These are phyloP conservation scores for Apiotrichum gracile DNA, from an alignment of 1,284 basidiomycete species.

Conservation along the genomic window DNA sequence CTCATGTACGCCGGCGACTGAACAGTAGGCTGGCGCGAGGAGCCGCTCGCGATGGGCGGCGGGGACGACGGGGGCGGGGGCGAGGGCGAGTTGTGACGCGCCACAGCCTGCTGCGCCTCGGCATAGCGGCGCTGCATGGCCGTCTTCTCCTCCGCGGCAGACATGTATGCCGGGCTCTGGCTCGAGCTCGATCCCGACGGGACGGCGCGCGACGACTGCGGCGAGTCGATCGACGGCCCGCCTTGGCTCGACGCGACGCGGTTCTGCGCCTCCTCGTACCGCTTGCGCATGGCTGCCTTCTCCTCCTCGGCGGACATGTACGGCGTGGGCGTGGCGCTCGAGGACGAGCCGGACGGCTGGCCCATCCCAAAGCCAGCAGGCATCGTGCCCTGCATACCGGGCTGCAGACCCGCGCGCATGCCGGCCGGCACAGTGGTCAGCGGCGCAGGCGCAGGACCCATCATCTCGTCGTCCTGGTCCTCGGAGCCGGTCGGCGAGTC, in stretches of 20 bases:
- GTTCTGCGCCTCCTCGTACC: constrained; percentile 51
- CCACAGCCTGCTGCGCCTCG: constrained; percentile 14
- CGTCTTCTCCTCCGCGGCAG: constrained; percentile 33
- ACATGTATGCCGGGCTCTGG: constrained; percentile 4
- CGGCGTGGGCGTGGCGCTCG: background rate
- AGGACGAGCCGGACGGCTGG: background rate
- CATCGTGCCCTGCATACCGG: background rate
- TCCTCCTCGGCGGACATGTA: constrained; percentile 17
- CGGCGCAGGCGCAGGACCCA: background rate
- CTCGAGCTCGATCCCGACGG: background rate
- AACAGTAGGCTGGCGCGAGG: background rate
- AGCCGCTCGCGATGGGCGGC: background rate
- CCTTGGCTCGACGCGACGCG: constrained; percentile 2
- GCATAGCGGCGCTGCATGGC: constrained; percentile 29
- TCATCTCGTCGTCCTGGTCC: background rate
- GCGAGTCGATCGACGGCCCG: background rate
- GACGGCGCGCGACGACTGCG: background rate
- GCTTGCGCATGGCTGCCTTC: constrained; percentile 19
- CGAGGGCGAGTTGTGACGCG: background rate
- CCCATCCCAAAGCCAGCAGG: background rate
- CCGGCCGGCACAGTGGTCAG: background rate
- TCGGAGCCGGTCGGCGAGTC: background rate
- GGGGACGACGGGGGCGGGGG: background rate
- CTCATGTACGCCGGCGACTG: constrained; percentile 9
- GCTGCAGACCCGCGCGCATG: background rate